phyloP scores from a whole-genome alignment of 2,329 filamentous ascomycete genomes.

The Juglanconis juglandina region DNA sequence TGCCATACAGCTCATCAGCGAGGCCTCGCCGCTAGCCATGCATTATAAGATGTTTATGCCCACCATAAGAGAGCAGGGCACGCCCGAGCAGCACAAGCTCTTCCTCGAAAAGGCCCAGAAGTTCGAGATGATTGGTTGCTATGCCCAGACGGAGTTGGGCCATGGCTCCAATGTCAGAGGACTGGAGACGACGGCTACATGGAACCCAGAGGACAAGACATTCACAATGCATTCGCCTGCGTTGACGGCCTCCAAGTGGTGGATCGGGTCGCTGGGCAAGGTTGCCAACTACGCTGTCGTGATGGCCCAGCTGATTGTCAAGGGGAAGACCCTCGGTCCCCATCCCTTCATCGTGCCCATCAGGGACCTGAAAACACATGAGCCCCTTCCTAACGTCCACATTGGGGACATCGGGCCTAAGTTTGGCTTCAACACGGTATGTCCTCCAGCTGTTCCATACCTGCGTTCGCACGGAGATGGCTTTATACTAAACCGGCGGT shows the following conservation, averaged over 20 bases:
- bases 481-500: too few species aligned
- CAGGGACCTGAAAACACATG: conserved; percentile 65
- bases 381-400: conserved; percentile 65
- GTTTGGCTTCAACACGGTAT: conserved; percentile 68
- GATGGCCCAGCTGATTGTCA: conserved; percentile 71
- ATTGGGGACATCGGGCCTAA: conserved; percentile 81
- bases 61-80: conserved; percentile 69
- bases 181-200: conserved; percentile 69
- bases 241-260: conserved; percentile 77
- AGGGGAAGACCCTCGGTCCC: conserved; percentile 66
- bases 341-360: conserved; percentile 78
- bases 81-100: conserved; percentile 67
- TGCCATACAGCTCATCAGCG: conserved; percentile 67
- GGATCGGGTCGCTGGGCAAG: conserved; percentile 75
- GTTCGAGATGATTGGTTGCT: conserved; percentile 74
- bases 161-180: conserved; percentile 75
- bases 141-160: conserved; percentile 76
- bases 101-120: conserved; percentile 67
- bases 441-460: background rate
- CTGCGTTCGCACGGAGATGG: background rate
- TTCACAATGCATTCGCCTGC: conserved; percentile 72
- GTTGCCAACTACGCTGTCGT: conserved; percentile 75
- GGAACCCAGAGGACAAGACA: conserved; percentile 70
- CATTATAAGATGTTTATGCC: conserved; percentile 55
- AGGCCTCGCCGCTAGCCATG: conserved; percentile 70